Conservation (phyloP, 2,329 filamentous ascomycete species). For the Didymellaceae sp. region DNA sequence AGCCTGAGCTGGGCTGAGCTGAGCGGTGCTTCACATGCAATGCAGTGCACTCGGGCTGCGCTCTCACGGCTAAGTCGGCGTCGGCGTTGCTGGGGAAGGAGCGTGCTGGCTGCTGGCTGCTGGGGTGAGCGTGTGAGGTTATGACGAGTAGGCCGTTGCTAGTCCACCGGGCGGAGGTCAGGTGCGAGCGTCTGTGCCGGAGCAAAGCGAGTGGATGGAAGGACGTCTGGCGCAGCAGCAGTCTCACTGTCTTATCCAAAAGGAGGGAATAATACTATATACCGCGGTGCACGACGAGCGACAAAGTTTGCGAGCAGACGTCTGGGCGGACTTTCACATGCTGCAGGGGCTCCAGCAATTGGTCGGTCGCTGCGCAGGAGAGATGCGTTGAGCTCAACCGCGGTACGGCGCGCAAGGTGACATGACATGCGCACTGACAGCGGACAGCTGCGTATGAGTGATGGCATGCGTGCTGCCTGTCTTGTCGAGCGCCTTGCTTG, state of each 20-base stretch:
- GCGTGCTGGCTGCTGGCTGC: constrained; percentile 1
- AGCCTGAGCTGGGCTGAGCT: too few species aligned
- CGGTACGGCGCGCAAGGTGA: constrained; percentile 23
- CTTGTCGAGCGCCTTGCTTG: background rate
- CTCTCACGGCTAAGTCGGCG: background rate
- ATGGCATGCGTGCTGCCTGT: background rate
- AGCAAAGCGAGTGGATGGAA: background rate
- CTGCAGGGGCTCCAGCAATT: constrained; percentile 7
- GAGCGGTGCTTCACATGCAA: constrained; percentile 5
- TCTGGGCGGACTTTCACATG: constrained; percentile 6
- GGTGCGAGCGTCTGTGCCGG: constrained; percentile 5
- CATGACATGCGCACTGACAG: constrained; percentile 1
- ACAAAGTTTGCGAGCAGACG: background rate
- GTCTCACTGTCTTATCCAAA: too few species aligned
- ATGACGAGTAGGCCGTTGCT: background rate
- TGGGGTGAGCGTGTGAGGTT: background rate
- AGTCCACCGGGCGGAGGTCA: constrained; percentile 8
- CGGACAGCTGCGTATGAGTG: background rate
- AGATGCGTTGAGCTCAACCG: constrained; percentile 12
- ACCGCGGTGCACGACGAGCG: too few species aligned
- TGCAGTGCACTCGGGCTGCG: background rate
- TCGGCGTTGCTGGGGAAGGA: constrained; percentile 2
- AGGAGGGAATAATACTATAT: too few species aligned
- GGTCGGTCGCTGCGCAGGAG: background rate
- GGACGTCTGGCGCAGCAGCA: too few species aligned